Evolutionary conservation across 2,329 filamentous ascomycete species (phyloP), one percentile per base, ranked within the genome.

Genomic region (Xylaria hypoxylon): DNA sequence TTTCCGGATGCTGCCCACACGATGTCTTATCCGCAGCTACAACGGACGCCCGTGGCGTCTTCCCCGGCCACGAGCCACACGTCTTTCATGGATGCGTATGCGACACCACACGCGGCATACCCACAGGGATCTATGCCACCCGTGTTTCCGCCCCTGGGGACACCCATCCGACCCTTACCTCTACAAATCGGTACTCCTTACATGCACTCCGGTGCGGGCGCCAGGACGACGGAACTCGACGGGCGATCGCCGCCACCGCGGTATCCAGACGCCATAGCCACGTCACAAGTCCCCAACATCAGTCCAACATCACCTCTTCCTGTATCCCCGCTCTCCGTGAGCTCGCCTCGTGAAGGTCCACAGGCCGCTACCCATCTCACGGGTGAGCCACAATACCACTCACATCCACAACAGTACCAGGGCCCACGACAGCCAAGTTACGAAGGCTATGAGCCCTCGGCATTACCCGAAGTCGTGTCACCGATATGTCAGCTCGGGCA

Each of bases 401-500:
- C 31, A 17, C 59, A 45, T 19, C 28, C n/a, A 33, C 40, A 17
- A 11, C 40, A 26, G 19, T 59, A 50, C 61, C 38, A 64, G 19
- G 44, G 44, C 13, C 52, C 44, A 5, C 62, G 38, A 5, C 52
- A 52, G 53, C 56, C 64, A 2, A 57, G 35, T 17, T 64, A 67
- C 45, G 61, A 28, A 8, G 38, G 19, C n/a, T 61, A 55, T 17
- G 57, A 63, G 31, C 15, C 53, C 33, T 22, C 51, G 13, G 5
- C 35, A 0, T 5, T 31, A 0, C 62, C 62, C 24, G 58, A 62
- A 28, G 51, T 68, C 22, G 53, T 68, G n/a, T 61, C 62, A 35
- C 68, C 68, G 22, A 70, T 70, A 15, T 62, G n/a, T 17, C 68
- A 68, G 17, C 58, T 70, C 1, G 69, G 68, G 3, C 69, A 69